These are phyloP conservation scores for Coniferiporia sulphurascens DNA, from an alignment of 1,284 basidiomycete genomes.

Conservation along the genomic window DNA sequence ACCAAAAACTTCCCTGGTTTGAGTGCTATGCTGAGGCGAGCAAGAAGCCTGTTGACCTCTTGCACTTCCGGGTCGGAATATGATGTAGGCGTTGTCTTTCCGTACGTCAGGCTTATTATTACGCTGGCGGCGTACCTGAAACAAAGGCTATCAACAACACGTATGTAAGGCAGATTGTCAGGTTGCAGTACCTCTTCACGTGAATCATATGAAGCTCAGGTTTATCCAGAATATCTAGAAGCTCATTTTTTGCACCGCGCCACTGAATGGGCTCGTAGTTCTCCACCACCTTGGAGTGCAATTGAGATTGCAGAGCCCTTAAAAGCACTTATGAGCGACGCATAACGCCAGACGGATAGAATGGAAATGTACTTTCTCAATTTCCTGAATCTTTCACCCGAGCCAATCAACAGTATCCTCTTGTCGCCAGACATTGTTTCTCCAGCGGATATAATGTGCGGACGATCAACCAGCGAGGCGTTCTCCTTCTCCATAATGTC, in stretches of 20 bases:
- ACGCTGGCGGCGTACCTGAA: conserved; percentile 58
- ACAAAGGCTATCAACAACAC: background rate
- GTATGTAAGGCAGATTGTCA: background rate
- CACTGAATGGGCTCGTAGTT: conserved; percentile 45
- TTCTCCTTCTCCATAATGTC: conserved; percentile 32
- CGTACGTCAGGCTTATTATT: conserved; percentile 63
- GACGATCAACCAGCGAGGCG: conserved; percentile 25
- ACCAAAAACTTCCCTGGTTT: conserved; percentile 55
- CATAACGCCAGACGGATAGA: background rate
- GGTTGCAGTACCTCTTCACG: conserved; percentile 38
- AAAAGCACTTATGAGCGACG: background rate
- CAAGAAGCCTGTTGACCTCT: conserved; percentile 44
- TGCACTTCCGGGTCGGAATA: conserved; percentile 54
- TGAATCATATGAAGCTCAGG: conserved; percentile 50
- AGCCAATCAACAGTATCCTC: conserved; percentile 17
- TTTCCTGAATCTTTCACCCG: conserved; percentile 23
- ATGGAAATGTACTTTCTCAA: conserved; percentile 23
- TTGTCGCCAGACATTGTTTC: conserved; percentile 25
- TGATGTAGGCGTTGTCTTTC: conserved; percentile 43
- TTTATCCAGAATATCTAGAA: conserved; percentile 47
- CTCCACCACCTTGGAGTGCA: conserved; percentile 43
- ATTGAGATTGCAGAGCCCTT: conserved; percentile 46
- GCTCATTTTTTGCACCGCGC: conserved; percentile 40
- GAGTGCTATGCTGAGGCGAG: conserved; percentile 44
- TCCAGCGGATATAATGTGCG: conserved; percentile 23